Evolutionary conservation across 2,329 filamentous ascomycete species (phyloP).

Genomic region (Amauroascus verrucosus): DNA sequence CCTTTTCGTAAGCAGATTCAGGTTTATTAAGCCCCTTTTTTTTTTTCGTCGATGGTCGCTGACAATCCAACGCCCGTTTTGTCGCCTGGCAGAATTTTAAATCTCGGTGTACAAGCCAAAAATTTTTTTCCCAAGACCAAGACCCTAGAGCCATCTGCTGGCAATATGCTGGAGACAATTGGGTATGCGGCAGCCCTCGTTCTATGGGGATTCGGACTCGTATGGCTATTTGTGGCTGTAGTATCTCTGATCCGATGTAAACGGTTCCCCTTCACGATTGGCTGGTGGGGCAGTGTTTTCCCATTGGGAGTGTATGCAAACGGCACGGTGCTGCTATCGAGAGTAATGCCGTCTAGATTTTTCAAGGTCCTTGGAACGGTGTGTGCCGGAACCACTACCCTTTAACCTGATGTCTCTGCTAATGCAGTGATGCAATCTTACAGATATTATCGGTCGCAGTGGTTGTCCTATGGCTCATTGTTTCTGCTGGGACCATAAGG

Average conservation of each 20-base stretch:
- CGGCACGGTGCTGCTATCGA: constrained; percentile 35
- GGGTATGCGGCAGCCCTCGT: constrained; percentile 31
- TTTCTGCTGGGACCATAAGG: constrained; percentile 41
- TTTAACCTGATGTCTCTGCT: too few species aligned
- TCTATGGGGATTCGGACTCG: constrained; percentile 33
- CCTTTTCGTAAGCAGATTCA: constrained; percentile 40
- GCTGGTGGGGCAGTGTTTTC: constrained; percentile 54
- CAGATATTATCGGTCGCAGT: constrained; percentile 44
- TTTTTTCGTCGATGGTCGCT: too few species aligned
- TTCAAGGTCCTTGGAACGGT: constrained; percentile 48
- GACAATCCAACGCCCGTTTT: not conserved
- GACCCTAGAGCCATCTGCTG: constrained; percentile 25
- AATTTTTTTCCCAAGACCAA: constrained; percentile 27
- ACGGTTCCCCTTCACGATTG: constrained; percentile 51
- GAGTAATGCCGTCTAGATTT: constrained; percentile 45
- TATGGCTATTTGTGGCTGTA: constrained; percentile 34
- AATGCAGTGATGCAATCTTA: not conserved
- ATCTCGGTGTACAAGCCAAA: constrained; percentile 41
- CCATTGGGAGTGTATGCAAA: constrained; percentile 49
- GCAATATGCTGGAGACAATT: constrained; percentile 27
- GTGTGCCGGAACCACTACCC: too few species aligned
- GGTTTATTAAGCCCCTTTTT: too few species aligned
- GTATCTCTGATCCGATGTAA: constrained; percentile 27
- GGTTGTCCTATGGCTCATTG: constrained; percentile 47
- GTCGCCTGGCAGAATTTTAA: constrained; percentile 32